These are phyloP conservation scores for Aspergillus egyptiacus DNA, from an alignment of 495 filamentous ascomycete species.

Conservation along the genomic window DNA sequence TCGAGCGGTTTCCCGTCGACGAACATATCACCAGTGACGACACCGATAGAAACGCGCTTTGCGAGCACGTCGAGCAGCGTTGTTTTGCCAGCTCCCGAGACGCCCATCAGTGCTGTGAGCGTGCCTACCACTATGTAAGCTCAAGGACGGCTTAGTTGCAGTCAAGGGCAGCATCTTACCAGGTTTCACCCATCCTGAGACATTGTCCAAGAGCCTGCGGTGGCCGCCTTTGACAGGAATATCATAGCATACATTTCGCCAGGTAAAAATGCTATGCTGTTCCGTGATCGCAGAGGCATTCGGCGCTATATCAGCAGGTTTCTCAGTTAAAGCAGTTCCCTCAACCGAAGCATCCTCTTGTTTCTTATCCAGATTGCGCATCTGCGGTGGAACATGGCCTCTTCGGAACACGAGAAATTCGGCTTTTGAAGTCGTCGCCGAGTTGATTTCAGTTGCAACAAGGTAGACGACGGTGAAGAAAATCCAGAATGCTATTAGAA, in stretches of 20 bases:
- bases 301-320: slow-evolving; percentile 21
- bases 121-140: too few relatives aligned
- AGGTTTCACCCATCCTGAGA: slow-evolving; percentile 62
- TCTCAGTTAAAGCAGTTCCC: slow-evolving; percentile 13
- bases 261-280: slow-evolving; percentile 62
- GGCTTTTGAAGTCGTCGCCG: slow-evolving; percentile 37
- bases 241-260: slow-evolving; percentile 68
- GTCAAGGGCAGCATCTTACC: background rate
- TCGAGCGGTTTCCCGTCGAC: slow-evolving; percentile 54
- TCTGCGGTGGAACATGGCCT: slow-evolving; percentile 32
- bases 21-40: slow-evolving; percentile 49
- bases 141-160: too few relatives aligned
- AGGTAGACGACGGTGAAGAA: slow-evolving; percentile 53
- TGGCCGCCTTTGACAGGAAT: slow-evolving; percentile 56
- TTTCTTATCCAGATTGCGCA: slow-evolving; percentile 29
- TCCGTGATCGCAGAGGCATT: slow-evolving; percentile 37
- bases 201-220: slow-evolving; percentile 53
- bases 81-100: slow-evolving; percentile 61
- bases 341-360: slow-evolving; percentile 12
- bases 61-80: slow-evolving; percentile 60
- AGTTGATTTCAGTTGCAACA: slow-evolving; percentile 41
- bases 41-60: slow-evolving; percentile 46
- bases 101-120: slow-evolving; percentile 62
- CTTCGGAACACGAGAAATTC: slow-evolving; percentile 40
- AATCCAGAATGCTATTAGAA: slow-evolving; percentile 57